phyloP scores from a whole-genome alignment of 768 basidiomycete species.

The Suillus spraguei region DNA sequence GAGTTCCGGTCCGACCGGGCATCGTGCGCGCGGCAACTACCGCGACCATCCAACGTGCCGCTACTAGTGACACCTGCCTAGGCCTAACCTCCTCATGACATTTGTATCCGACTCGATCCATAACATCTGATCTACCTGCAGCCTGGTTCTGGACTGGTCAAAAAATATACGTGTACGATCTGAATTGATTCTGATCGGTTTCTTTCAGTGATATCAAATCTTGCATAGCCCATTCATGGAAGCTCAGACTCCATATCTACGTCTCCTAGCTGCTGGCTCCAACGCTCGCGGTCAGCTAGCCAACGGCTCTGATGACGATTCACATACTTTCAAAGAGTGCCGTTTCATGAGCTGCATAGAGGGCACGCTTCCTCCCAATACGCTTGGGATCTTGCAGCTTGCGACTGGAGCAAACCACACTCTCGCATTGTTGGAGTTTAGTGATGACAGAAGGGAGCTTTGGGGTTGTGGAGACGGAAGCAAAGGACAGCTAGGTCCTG shows the following conservation, averaged over 20 bases:
- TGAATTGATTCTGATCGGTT: no score
- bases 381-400: slow-evolving; percentile 48
- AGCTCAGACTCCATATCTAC: not conserved
- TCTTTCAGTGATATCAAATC: no score
- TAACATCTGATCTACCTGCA: no score
- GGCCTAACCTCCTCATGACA: no score
- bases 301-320: slow-evolving; percentile 40
- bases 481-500: slow-evolving; percentile 70
- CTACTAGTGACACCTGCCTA: no score
- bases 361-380: slow-evolving; percentile 27
- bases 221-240: no score
- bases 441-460: slow-evolving; percentile 40
- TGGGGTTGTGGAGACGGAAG: slow-evolving; percentile 79
- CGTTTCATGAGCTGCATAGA: slow-evolving; percentile 26
- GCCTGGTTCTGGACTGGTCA: no score
- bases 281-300: slow-evolving; percentile 53
- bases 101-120: no score
- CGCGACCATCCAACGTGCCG: no score
- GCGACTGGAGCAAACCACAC: slow-evolving; percentile 83
- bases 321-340: slow-evolving; percentile 41
- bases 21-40: no score
- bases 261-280: slow-evolving; percentile 46
- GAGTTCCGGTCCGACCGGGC: no score
- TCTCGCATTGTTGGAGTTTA: slow-evolving; percentile 55
- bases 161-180: no score